Conservation (phyloP, 352 stramenopile genomes). For the Globisporangium okanoganense region DNA sequence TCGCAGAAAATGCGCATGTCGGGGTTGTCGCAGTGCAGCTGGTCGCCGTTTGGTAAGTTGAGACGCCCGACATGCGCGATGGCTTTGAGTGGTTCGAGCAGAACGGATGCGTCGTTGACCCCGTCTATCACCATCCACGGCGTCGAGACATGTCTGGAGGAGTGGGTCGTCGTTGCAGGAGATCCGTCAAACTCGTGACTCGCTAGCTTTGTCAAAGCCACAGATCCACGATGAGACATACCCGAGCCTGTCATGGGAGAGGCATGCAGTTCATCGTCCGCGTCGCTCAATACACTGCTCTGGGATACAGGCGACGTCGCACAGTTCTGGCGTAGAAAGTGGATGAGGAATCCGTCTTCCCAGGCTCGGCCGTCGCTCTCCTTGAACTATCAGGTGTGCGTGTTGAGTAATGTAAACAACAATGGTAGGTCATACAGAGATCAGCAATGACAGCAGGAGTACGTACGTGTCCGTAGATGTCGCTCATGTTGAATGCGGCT, state of each 20-base stretch:
- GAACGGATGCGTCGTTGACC: conserved; percentile 17
- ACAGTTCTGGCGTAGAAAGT: conserved; percentile 56
- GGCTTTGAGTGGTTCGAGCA: conserved; percentile 40
- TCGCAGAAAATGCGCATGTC: conserved; percentile 54
- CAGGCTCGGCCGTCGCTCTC: conserved; percentile 33
- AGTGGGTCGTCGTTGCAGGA: too few species aligned
- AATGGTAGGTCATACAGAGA: too few species aligned
- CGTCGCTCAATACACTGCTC: not conserved
- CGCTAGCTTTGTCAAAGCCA: conserved; percentile 8
- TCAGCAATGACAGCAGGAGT: not conserved
- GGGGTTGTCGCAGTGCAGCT: conserved; percentile 33
- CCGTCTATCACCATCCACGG: conserved; percentile 71
- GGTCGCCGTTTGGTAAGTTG: conserved; percentile 54
- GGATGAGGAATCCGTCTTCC: conserved; percentile 52
- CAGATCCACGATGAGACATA: conserved; percentile 1
- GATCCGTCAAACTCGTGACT: not conserved
- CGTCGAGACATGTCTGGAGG: not conserved
- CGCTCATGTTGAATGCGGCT: conserved; percentile 34
- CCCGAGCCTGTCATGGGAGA: not conserved
- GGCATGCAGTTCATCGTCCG: not conserved
- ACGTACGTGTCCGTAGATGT: conserved; percentile 45
- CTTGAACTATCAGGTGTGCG: conserved; percentile 23
- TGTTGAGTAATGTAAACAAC: not conserved
- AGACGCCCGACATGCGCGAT: conserved; percentile 27
- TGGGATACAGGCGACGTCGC: not conserved